Evolutionary conservation across 768 basidiomycete species (phyloP).

Genomic region (Auriculariales sp.): DNA sequence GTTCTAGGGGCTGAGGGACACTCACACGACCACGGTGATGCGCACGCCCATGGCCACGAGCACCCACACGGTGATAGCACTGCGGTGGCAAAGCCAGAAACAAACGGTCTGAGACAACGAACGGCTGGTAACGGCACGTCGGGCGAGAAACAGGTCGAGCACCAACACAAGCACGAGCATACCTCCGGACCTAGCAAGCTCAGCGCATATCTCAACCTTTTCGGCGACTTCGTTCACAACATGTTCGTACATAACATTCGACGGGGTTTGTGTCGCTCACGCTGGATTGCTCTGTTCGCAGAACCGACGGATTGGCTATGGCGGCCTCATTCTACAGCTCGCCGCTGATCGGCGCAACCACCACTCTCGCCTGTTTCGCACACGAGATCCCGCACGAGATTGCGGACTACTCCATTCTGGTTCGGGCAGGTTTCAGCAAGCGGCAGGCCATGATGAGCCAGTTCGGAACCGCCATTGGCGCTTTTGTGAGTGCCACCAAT

Average conservation of each 20-base stretch:
- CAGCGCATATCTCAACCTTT: constrained; percentile 74
- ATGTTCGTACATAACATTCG: constrained; percentile 39
- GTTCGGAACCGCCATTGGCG: constrained; percentile 82
- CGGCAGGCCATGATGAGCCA: constrained; percentile 87
- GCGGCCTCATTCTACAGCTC: constrained; percentile 96
- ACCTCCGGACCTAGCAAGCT: constrained; percentile 30
- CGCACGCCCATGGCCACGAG: constrained; percentile 44
- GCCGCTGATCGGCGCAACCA: constrained; percentile 83
- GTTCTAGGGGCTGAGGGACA: constrained; percentile 54
- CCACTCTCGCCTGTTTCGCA: constrained; percentile 88
- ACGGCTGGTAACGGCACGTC: background rate
- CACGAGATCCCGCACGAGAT: constrained; percentile 96
- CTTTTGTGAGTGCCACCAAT: constrained; percentile 52
- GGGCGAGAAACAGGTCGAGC: constrained; percentile 13
- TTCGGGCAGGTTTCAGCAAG: constrained; percentile 83
- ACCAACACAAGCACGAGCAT: constrained; percentile 7
- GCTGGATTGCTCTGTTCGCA: background rate
- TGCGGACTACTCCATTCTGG: constrained; percentile 89
- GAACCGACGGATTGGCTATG: constrained; percentile 38
- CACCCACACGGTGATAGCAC: constrained; percentile 27
- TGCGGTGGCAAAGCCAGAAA: constrained; percentile 27
- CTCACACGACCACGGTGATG: constrained; percentile 31
- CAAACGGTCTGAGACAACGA: constrained; percentile 38
- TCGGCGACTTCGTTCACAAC: constrained; percentile 89
- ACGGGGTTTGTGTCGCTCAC: constrained; percentile 6